Conservation (phyloP, 2,329 filamentous ascomycete species). For the Diplocarpon rosae region DNA sequence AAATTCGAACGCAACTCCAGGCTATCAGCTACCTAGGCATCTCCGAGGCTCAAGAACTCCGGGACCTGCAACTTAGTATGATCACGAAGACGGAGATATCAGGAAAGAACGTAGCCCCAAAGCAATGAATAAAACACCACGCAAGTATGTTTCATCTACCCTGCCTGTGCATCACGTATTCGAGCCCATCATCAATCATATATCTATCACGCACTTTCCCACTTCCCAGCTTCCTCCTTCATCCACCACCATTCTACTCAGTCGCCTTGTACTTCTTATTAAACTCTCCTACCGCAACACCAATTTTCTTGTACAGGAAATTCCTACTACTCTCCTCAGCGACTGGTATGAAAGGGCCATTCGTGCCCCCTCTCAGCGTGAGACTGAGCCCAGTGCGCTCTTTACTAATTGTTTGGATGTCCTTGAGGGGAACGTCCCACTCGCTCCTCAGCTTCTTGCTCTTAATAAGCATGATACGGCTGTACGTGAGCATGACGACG, state of each 20-base stretch:
- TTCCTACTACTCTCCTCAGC: slow-evolving; percentile 67
- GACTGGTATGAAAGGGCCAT: slow-evolving; percentile 90
- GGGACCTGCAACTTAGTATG: too few species aligned
- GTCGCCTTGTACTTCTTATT: slow-evolving; percentile 42
- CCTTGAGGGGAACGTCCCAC: slow-evolving; percentile 93
- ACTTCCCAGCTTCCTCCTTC: too few species aligned
- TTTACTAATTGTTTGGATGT: slow-evolving; percentile 94
- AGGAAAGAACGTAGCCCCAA: too few species aligned
- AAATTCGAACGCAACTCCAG: too few species aligned
- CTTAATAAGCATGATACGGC: slow-evolving; percentile 80
- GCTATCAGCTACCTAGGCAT: too few species aligned
- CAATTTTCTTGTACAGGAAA: slow-evolving; percentile 55
- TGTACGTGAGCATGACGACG: slow-evolving; percentile 80
- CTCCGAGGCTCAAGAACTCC: too few species aligned
- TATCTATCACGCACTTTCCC: too few species aligned
- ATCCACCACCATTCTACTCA: slow-evolving; percentile 11
- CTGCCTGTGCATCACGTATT: too few species aligned
- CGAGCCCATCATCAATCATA: too few species aligned
- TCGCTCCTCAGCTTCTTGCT: slow-evolving; percentile 77
- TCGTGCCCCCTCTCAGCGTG: slow-evolving; percentile 76
- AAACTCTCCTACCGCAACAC: slow-evolving; percentile 55
- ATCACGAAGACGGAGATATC: too few species aligned
- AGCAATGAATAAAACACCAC: too few species aligned
- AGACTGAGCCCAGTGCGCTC: slow-evolving; percentile 90
- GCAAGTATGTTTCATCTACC: too few species aligned